Evolutionary conservation across 352 stramenopile genomes (phyloP).

Genomic region (Phytopythium mirpurense): DNA sequence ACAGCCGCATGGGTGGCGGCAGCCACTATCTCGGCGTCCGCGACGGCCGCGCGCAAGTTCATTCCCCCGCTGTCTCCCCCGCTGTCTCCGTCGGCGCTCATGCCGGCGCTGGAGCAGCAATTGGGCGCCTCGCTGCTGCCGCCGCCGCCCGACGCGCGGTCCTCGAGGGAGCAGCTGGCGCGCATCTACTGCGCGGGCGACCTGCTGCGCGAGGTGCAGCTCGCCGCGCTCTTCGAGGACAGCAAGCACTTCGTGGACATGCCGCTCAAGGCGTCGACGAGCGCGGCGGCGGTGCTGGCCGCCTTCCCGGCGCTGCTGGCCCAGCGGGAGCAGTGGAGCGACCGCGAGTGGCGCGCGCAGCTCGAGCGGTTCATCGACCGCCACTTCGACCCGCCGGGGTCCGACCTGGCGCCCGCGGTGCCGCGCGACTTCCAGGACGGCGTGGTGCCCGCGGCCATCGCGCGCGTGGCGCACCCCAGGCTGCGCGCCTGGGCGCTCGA

Average conservation of each 20-base stretch:
- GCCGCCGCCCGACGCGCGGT: too few species aligned
- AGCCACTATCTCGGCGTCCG: neutral
- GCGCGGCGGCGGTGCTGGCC: conserved; percentile 57
- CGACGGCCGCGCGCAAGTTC: neutral
- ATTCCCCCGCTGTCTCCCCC: neutral
- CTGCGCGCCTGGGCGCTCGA: conserved; percentile 56
- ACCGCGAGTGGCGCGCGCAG: conserved; percentile 26
- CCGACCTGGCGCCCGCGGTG: conserved; percentile 66
- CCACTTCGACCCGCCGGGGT: conserved; percentile 78
- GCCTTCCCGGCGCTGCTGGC: conserved; percentile 54
- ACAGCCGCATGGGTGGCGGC: neutral
- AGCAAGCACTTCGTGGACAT: conserved; percentile 93
- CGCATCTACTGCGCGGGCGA: conserved; percentile 69
- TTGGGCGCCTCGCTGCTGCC: neutral
- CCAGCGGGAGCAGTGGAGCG: conserved; percentile 16
- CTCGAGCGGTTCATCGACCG: conserved; percentile 50
- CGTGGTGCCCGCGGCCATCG: conserved; percentile 42
- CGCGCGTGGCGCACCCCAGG: conserved; percentile 36
- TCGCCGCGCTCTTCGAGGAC: conserved; percentile 77
- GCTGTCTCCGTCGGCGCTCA: neutral
- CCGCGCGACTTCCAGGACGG: conserved; percentile 61
- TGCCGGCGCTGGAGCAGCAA: neutral
- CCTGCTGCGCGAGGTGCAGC: conserved; percentile 67
- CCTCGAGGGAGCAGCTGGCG: neutral
- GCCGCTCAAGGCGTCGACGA: conserved; percentile 83